Conservation (phyloP, 78 protist species). For the Speleostelium caveatum region DNA sequence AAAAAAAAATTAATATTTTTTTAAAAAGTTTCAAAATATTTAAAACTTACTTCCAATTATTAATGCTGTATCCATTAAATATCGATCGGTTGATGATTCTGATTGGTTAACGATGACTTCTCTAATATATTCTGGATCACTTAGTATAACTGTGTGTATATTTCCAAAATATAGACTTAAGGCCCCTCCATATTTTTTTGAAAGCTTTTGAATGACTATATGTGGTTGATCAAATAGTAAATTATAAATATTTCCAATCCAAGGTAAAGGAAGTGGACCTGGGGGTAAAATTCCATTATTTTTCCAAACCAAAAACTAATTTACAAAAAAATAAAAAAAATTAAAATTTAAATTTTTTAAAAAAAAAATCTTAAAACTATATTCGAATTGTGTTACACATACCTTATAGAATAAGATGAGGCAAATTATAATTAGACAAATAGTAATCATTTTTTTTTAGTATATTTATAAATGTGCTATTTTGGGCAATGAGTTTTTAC, state of each 20-base stretch:
- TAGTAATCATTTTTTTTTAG: too few species aligned
- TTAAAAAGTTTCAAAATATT: background rate
- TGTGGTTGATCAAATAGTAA: constrained; percentile 28
- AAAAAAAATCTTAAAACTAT: too few species aligned
- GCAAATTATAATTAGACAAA: too few species aligned
- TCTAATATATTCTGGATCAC: constrained; percentile 40
- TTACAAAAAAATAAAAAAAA: too few species aligned
- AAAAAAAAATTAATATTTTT: background rate
- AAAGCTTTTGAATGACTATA: constrained; percentile 17
- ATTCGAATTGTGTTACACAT: too few species aligned
- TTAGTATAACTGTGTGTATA: constrained; percentile 15
- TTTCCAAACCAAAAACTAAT: too few species aligned
- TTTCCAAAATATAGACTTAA: constrained; percentile 37
- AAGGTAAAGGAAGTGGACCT: constrained; percentile 44
- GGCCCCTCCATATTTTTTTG: constrained; percentile 44
- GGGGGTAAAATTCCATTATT: constrained; percentile 33
- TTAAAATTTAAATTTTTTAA: too few species aligned
- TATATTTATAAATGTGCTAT: too few species aligned
- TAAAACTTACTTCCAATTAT: too few species aligned
- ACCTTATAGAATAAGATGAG: too few species aligned
- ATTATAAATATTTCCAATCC: constrained; percentile 29
- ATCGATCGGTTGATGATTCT: constrained; percentile 27
- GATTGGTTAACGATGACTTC: constrained; percentile 63
- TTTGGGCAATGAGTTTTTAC: too few species aligned
- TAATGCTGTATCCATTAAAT: constrained; percentile 6